Conservation (phyloP, 495 filamentous ascomycete species). For the Penicillium crystallinum region DNA sequence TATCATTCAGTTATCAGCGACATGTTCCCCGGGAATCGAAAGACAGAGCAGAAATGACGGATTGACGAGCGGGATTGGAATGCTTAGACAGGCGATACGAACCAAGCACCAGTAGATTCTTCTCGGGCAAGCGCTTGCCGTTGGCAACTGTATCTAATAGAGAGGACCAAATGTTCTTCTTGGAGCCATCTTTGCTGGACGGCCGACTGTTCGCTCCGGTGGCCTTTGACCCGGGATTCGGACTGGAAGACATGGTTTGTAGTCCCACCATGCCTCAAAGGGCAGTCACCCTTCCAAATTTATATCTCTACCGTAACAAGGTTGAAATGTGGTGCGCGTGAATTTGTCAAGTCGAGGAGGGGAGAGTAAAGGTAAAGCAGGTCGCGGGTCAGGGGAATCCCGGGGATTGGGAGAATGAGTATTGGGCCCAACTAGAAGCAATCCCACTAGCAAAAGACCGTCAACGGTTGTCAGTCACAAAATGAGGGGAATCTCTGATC, state of each 20-base stretch:
- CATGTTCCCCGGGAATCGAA: neutral
- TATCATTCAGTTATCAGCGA: constrained; percentile 32
- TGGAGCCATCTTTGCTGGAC: constrained; percentile 64
- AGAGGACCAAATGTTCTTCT: constrained; percentile 91
- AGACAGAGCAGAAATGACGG: neutral
- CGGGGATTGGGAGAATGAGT: constrained; percentile 1
- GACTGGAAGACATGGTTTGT: constrained; percentile 41
- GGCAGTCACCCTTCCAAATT: constrained; percentile 33
- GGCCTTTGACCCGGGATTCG: constrained; percentile 32
- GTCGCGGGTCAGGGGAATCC: constrained; percentile 21
- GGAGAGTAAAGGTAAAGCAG: constrained; percentile 7
- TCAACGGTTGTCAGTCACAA: neutral
- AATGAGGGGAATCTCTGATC: neutral
- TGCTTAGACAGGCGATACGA: constrained; percentile 12
- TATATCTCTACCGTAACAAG: constrained; percentile 2
- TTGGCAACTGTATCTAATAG: constrained; percentile 88
- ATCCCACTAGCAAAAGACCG: neutral
- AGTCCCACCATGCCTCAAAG: constrained; percentile 34
- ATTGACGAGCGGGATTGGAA: neutral
- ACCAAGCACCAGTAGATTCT: constrained; percentile 85
- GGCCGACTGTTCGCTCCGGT: constrained; percentile 45
- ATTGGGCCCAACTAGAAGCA: neutral
- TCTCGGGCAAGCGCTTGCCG: constrained; percentile 86
- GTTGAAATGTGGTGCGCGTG: constrained; percentile 4
- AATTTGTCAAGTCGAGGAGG: constrained; percentile 2